Percentiles rank a stretch among this genome's conserved stretches.
Conservation (phyloP, 495 filamentous ascomycete species). For the Bacidia gigantensis region DNA sequence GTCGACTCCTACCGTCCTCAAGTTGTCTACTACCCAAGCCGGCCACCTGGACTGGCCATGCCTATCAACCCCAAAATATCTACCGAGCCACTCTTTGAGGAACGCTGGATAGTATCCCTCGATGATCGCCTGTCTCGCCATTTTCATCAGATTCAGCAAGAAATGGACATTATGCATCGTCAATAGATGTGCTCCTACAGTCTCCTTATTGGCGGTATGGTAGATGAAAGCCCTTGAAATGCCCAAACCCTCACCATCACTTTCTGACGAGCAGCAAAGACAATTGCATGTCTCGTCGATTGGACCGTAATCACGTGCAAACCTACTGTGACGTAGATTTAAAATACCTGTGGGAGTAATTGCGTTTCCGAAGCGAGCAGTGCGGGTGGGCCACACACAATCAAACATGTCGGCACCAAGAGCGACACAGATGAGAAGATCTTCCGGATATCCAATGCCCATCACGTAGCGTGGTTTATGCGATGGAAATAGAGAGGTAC, state of each 20-base stretch:
- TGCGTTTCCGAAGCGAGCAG: slow-evolving; percentile 89
- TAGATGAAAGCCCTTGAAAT: slow-evolving; percentile 83
- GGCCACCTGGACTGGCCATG: slow-evolving; percentile 53
- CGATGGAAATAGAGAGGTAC: slow-evolving; percentile 73
- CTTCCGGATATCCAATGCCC: slow-evolving; percentile 95
- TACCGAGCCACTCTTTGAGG: slow-evolving; percentile 32
- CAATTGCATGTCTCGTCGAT: slow-evolving; percentile 75
- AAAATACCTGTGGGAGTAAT: slow-evolving; percentile 68
- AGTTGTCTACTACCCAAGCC: slow-evolving; percentile 71
- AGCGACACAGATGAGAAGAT: slow-evolving; percentile 80
- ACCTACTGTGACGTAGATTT: slow-evolving; percentile 67
- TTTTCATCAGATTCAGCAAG: slow-evolving; percentile 66
- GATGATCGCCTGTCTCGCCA: slow-evolving; percentile 62
- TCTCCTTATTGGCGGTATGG: slow-evolving; percentile 87
- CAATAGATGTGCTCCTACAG: slow-evolving; percentile 85
- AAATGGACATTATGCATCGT: slow-evolving; percentile 94
- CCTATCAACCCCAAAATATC: slow-evolving; percentile 63
- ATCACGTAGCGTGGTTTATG: slow-evolving; percentile 93
- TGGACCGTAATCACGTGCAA: slow-evolving; percentile 65
- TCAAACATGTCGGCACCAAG: slow-evolving; percentile 99
- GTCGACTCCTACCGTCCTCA: slow-evolving; percentile 75
- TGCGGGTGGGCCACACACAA: slow-evolving; percentile 96
- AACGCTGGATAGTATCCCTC: slow-evolving; percentile 73
- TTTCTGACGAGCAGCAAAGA: slow-evolving; percentile 51
- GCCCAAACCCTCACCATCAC: slow-evolving; percentile 59